Evolutionary conservation across 306 rosid species (phyloP).

Genomic region (Citrullus mucosospermus): DNA sequence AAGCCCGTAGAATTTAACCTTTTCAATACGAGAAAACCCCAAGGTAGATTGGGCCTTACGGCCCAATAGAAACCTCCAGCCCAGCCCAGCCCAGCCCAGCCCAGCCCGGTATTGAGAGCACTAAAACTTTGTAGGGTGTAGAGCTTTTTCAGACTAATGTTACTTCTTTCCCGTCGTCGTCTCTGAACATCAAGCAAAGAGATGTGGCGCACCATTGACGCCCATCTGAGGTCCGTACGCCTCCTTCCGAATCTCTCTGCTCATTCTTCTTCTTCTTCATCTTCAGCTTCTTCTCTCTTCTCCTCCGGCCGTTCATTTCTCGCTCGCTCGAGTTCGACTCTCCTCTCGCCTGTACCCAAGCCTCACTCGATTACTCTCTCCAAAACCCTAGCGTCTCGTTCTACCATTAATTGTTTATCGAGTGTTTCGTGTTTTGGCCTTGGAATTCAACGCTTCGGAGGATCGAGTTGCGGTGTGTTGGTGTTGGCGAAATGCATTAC

Average conservation of each 20-base stretch:
- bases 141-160: neutral
- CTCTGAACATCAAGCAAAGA: constrained; percentile 1
- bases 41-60: no score
- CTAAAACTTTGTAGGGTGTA: neutral
- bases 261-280: constrained; percentile 12
- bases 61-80: neutral
- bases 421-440: neutral
- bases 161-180: neutral
- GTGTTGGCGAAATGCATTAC: constrained; percentile 37
- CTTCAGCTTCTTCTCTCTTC: neutral
- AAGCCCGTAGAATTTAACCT: no score
- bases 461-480: constrained; percentile 1
- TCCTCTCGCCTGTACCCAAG: neutral
- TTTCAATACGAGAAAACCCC: no score
- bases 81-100: neutral
- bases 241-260: constrained; percentile 13
- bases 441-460: constrained; percentile 2
- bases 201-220: constrained; percentile 53
- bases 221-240: constrained; percentile 27
- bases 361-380: constrained; percentile 11
- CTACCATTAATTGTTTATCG: neutral
- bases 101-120: neutral
- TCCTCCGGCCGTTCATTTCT: constrained; percentile 10
- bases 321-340: constrained; percentile 6
- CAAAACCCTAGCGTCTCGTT: constrained; percentile 15